Base-by-base conservation (phyloP, 1,284 basidiomycete species). In the Malassezia dermatis region DNA sequence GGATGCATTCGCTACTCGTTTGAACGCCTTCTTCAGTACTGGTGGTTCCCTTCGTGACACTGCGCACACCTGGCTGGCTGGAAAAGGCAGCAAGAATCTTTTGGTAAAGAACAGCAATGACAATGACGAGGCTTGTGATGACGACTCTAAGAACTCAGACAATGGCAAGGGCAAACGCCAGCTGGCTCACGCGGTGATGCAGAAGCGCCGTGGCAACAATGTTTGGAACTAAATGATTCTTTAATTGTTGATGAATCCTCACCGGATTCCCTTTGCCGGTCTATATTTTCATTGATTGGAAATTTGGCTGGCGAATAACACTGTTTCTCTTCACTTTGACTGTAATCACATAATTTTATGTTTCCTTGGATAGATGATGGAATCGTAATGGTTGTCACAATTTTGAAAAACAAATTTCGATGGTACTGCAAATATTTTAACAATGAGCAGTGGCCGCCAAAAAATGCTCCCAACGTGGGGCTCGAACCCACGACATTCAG, bases 401-500 rank as follows among this genome's bases (percentile, higher is more conserved):
- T 5, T 37, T 37, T n/a, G 35, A n/a, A n/a, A 37, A 37, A 37
- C 35, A 19, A n/a, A n/a, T n/a, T n/a, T n/a, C n/a, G n/a, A n/a
- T n/a, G n/a, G n/a, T n/a, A n/a, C n/a, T n/a, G n/a, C n/a, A n/a
- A n/a, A n/a, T n/a, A n/a, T n/a, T n/a, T n/a, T n/a, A n/a, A n/a
- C n/a, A n/a, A n/a, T n/a, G n/a, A n/a, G n/a, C n/a, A n/a, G n/a
- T n/a, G n/a, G n/a, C n/a, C n/a, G n/a, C 2, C 26, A 60, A 60
- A 64, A 50, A 48, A 49, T 41, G 54, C 67, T 69, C 67, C 67
- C 67, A 69, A 69, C 67, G 63, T 66, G 67, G 67, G 67, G 67
- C 62, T 69, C 67, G 67, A 69, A 69, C 67, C 67, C 67, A 66
- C 63, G 67, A 69, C 67, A 66, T 69, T 65, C 64, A 65, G 67